These are phyloP conservation scores for Bipolaris sorokiniana DNA, from an alignment of 2,329 filamentous ascomycete genomes.

Conservation along the genomic window DNA sequence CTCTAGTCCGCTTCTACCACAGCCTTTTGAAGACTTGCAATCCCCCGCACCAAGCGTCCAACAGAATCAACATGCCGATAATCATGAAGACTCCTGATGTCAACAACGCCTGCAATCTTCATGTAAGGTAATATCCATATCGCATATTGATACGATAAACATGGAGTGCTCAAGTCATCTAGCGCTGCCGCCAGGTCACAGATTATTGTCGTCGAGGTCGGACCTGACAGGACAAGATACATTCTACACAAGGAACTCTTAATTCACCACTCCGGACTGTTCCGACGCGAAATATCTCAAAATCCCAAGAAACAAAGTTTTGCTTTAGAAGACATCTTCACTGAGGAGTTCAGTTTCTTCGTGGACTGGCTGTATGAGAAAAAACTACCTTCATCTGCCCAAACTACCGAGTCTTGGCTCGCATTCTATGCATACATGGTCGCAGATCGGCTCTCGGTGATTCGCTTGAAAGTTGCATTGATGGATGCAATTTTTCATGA, in stretches of 20 bases:
- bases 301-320: neutral
- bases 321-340: neutral
- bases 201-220: neutral
- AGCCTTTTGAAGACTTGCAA: neutral
- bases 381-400: neutral
- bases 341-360: constrained; percentile 4
- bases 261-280: neutral
- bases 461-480: neutral
- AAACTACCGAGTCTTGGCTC: neutral
- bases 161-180: neutral
- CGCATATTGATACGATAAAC: neutral
- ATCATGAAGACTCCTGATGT: neutral
- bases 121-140: neutral
- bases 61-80: neutral
- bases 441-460: neutral
- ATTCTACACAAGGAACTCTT: constrained; percentile 1
- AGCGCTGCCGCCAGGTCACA: neutral
- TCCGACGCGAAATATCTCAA: neutral
- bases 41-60: too few relatives aligned
- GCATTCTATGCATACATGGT: neutral
- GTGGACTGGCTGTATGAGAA: constrained; percentile 16
- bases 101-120: neutral
- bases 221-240: neutral
- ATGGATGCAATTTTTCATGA: neutral
- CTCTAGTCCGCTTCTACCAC: neutral